Conservation (phyloP, 2,329 filamentous ascomycete species). For the Dactylellina sp. region DNA sequence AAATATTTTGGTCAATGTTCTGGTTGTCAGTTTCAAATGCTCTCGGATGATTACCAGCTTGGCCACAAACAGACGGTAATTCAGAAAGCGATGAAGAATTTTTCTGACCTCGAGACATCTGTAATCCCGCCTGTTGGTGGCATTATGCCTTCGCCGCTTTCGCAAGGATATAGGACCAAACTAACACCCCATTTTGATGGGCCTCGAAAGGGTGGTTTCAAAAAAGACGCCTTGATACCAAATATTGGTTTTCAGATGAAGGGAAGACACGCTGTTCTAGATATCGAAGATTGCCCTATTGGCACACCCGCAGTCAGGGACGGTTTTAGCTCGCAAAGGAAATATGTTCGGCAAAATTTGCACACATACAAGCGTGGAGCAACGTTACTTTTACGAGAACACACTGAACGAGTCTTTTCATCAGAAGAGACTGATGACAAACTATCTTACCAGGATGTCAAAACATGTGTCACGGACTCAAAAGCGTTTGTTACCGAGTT, state of each 20-base stretch:
- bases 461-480: conserved; percentile 87
- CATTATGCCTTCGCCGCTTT: conserved; percentile 88
- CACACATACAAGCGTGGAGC: conserved; percentile 81
- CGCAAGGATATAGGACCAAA: conserved; percentile 96
- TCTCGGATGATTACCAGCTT: conserved; percentile 87
- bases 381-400: conserved; percentile 89
- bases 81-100: conserved; percentile 91
- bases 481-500: conserved; percentile 88
- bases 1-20: conserved; percentile 88
- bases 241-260: conserved; percentile 92
- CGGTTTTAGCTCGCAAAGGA: conserved; percentile 83
- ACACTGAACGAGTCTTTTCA: conserved; percentile 76
- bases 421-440: conserved; percentile 68
- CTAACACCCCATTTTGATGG: conserved; percentile 95
- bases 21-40: conserved; percentile 98
- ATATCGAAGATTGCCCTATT: conserved; percentile 98
- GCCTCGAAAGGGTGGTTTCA: conserved; percentile 70
- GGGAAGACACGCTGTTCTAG: conserved; percentile 80
- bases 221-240: conserved; percentile 69
- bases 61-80: conserved; percentile 85
- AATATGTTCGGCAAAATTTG: conserved; percentile 77
- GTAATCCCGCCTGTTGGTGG: conserved; percentile 80
- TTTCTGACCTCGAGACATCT: conserved; percentile 82
- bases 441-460: conserved; percentile 75
- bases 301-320: conserved; percentile 85